Percentiles rank a stretch among this genome's conserved stretches.
These are phyloP conservation scores for Sideroxylon spinosum DNA, from an alignment of 179 eudicot species.

Conservation along the genomic window DNA sequence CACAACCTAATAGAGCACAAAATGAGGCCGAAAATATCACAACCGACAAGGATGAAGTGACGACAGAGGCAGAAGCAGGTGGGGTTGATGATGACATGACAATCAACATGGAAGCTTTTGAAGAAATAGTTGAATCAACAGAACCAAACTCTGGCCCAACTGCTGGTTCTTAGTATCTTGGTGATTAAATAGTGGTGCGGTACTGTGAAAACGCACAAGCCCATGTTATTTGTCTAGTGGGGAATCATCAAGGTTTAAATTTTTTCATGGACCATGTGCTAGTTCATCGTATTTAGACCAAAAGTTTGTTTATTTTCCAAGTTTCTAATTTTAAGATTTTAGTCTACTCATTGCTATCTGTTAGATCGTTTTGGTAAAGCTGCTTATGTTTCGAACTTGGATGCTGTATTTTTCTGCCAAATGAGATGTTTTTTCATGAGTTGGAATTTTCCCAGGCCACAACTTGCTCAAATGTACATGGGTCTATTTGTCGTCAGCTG, in stretches of 20 bases:
- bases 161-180: slow-evolving; percentile 24
- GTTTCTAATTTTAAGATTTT: neutral
- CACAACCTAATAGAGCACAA: slow-evolving; percentile 31
- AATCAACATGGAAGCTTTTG: slow-evolving; percentile 50
- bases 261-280: too few relatives aligned
- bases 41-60: slow-evolving; percentile 57
- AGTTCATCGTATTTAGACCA: neutral
- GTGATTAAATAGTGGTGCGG: neutral
- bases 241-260: neutral
- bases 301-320: neutral
- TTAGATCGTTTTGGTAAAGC: neutral
- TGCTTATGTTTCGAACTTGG: neutral
- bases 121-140: slow-evolving; percentile 43
- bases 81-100: slow-evolving; percentile 49
- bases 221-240: neutral
- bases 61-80: slow-evolving; percentile 49
- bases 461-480: neutral
- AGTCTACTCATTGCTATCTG: too few relatives aligned
- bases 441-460: neutral
- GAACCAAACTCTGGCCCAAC: slow-evolving; percentile 37
- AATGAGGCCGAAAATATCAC: slow-evolving; percentile 44
- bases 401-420: neutral
- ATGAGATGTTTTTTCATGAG: neutral
- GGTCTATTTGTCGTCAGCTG: neutral
- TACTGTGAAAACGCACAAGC: neutral